phyloP scores from a whole-genome alignment of 2,329 filamentous ascomycete species.

The Lanzia echinophila region DNA sequence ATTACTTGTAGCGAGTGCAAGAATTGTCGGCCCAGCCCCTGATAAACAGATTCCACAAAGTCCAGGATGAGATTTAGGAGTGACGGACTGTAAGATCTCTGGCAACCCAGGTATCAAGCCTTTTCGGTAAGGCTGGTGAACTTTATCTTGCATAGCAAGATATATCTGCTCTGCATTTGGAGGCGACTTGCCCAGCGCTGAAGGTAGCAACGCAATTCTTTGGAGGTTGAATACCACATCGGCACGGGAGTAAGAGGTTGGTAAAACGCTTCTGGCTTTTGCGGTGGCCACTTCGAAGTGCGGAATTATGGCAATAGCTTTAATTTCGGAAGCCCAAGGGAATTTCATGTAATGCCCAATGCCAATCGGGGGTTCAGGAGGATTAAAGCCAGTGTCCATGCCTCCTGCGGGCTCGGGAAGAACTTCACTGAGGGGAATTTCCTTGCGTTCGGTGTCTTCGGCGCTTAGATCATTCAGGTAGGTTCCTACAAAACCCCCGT shows the following conservation, averaged over 20 bases:
- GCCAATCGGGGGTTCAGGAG: slow-evolving; percentile 80
- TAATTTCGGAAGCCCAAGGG: slow-evolving; percentile 89
- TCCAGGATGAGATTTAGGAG: slow-evolving; percentile 76
- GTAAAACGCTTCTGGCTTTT: slow-evolving; percentile 79
- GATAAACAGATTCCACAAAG: slow-evolving; percentile 92
- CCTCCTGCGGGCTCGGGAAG: slow-evolving; percentile 85
- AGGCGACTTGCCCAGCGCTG: slow-evolving; percentile 81
- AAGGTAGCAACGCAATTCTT: slow-evolving; percentile 82
- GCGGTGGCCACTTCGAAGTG: slow-evolving; percentile 95
- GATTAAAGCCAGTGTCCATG: slow-evolving; percentile 77
- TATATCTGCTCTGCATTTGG: slow-evolving; percentile 92
- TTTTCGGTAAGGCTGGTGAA: slow-evolving; percentile 94
- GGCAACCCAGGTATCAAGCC: slow-evolving; percentile 85
- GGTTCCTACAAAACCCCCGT: slow-evolving; percentile 93
- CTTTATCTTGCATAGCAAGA: slow-evolving; percentile 96
- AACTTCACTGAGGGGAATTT: slow-evolving; percentile 92
- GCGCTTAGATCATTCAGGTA: slow-evolving; percentile 89
- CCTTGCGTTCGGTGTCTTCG: slow-evolving; percentile 81
- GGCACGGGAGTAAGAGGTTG: slow-evolving; percentile 67
- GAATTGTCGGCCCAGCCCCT: slow-evolving; percentile 88
- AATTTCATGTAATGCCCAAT: slow-evolving; percentile 98
- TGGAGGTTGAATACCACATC: slow-evolving; percentile 94
- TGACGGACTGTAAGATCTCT: slow-evolving; percentile 87
- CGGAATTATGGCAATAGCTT: slow-evolving; percentile 92
- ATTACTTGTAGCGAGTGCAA: slow-evolving; percentile 84